Conservation (phyloP, 305 asterid species). For the Fraxinus latifolia region DNA sequence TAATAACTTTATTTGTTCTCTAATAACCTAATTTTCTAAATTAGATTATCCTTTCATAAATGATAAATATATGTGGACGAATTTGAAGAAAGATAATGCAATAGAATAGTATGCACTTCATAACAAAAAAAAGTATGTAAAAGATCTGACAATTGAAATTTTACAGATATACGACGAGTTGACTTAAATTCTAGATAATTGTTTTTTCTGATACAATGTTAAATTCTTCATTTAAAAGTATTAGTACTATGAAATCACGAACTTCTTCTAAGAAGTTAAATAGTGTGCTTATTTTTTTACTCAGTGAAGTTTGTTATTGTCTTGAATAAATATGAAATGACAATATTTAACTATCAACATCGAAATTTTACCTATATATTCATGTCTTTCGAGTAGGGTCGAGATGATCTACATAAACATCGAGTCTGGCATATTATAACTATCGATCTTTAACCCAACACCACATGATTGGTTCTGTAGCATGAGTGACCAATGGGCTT, state of each 20-base stretch:
- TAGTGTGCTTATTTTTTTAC: not conserved
- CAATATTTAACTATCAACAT: not conserved
- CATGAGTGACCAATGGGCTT: not conserved
- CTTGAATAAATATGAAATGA: not conserved
- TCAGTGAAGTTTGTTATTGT: not conserved
- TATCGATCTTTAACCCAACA: not conserved
- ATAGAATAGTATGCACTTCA: not conserved
- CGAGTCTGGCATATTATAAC: not conserved
- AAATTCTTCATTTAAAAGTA: not conserved
- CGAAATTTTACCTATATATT: not conserved
- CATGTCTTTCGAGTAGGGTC: not conserved
- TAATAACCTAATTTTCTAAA: not conserved
- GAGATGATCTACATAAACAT: not conserved
- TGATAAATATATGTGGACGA: not conserved
- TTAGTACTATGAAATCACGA: not conserved
- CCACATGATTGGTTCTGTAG: not conserved
- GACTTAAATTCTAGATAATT: not conserved
- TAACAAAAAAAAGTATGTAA: not conserved
- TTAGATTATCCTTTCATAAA: not conserved
- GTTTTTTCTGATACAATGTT: not conserved
- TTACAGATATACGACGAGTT: not conserved
- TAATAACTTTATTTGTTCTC: not conserved
- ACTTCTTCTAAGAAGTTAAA: not conserved
- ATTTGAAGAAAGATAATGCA: not conserved
- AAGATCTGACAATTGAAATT: not conserved